Evolutionary conservation across 1,139 yeast species (phyloP).

Genomic region (Chernovozyma aurita): DNA sequence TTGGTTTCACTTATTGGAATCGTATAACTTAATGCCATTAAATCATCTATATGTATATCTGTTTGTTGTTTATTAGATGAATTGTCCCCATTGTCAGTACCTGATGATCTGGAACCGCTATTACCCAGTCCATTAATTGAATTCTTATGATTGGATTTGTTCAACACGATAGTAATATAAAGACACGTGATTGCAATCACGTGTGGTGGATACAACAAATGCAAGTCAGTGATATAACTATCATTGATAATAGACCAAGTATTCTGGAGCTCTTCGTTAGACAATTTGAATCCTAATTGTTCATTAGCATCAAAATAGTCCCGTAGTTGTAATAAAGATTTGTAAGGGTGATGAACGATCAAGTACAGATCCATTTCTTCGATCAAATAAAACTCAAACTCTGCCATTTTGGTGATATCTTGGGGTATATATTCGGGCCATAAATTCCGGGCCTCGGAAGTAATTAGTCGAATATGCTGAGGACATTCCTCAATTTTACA

Average conservation of each 20-base stretch:
- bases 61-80: background rate
- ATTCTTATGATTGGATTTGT: constrained; percentile 15
- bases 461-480: constrained; percentile 80
- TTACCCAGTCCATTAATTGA: background rate
- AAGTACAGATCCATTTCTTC: constrained; percentile 84
- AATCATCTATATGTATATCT: constrained; percentile 37
- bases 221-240: constrained; percentile 82
- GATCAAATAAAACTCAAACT: constrained; percentile 87
- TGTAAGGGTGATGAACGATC: constrained; percentile 86
- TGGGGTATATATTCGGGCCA: constrained; percentile 97
- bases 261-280: constrained; percentile 73
- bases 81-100: background rate
- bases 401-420: constrained; percentile 90
- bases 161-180: constrained; percentile 64
- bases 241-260: constrained; percentile 91
- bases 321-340: constrained; percentile 61
- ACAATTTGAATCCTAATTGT: constrained; percentile 33
- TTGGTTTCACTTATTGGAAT: constrained; percentile 16
- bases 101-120: background rate
- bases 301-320: constrained; percentile 29
- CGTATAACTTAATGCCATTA: constrained; percentile 25
- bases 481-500: constrained; percentile 96
- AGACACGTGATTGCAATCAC: constrained; percentile 83
- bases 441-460: constrained; percentile 77
- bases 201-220: constrained; percentile 82